Evolutionary conservation across 768 basidiomycete species (phyloP).

Genomic region (Rhizopogon vinicolor): DNA sequence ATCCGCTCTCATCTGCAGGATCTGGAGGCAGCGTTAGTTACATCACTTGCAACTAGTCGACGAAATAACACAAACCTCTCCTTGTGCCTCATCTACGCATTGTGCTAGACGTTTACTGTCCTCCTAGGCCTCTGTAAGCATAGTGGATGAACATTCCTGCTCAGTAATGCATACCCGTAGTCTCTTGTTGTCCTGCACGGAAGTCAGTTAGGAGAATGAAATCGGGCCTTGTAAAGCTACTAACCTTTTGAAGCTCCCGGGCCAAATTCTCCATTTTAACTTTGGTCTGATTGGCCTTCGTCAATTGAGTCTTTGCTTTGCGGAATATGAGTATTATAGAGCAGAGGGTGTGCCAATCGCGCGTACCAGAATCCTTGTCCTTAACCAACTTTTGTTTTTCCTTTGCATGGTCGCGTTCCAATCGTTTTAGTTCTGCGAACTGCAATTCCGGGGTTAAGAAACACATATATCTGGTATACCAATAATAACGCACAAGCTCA

Average conservation of each 20-base stretch:
- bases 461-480: constrained; percentile 14
- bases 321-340: constrained; percentile 11
- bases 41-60: neutral
- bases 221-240: neutral
- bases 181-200: constrained; percentile 77
- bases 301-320: constrained; percentile 76
- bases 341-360: constrained; percentile 4
- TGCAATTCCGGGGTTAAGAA: constrained; percentile 25
- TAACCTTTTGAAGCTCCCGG: constrained; percentile 84
- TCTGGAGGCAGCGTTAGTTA: constrained; percentile 33
- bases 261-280: constrained; percentile 88
- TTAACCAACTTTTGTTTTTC: constrained; percentile 89
- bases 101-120: constrained; percentile 77
- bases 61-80: constrained; percentile 49
- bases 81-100: constrained; percentile 83
- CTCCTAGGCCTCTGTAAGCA: constrained; percentile 47
- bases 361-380: constrained; percentile 83
- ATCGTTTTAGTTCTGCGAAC: constrained; percentile 85
- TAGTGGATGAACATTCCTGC: constrained; percentile 5
- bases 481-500: constrained; percentile 60
- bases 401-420: constrained; percentile 86
- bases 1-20: constrained; percentile 77
- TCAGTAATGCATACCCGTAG: constrained; percentile 56
- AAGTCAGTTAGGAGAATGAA: constrained; percentile 12
- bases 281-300: constrained; percentile 86